Percentiles rank a stretch among this genome's conserved stretches.
Evolutionary conservation across 305 asterid species (phyloP).

Genomic region (Fraxinus greggii): DNA sequence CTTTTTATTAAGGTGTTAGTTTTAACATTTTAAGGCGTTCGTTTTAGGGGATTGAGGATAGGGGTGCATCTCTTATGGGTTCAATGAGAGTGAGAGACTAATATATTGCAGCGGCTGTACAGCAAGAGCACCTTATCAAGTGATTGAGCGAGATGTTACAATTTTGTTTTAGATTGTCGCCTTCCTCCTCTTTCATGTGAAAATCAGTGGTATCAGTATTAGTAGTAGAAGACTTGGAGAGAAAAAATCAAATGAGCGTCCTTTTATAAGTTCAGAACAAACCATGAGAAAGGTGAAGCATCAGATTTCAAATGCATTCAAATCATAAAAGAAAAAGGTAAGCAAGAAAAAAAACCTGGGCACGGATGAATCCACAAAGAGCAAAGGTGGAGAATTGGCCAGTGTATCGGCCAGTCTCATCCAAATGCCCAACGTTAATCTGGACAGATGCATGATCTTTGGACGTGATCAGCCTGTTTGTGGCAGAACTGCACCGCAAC

Average conservation of each 20-base stretch:
- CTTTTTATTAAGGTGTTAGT: too few species aligned
- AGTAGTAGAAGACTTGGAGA: not conserved
- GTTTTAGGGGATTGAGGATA: not conserved
- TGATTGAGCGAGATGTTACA: not conserved
- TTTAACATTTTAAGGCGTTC: not conserved
- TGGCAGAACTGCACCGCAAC: not conserved
- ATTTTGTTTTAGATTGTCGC: not conserved
- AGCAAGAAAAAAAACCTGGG: not conserved
- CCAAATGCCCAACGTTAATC: not conserved
- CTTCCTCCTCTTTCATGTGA: not conserved
- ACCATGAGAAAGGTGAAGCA: not conserved
- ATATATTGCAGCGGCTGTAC: not conserved
- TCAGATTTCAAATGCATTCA: not conserved
- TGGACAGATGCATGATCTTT: conserved; percentile 2
- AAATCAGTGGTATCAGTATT: not conserved
- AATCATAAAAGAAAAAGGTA: not conserved
- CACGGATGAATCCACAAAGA: not conserved
- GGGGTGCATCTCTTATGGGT: not conserved
- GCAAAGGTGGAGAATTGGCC: conserved; percentile 2
- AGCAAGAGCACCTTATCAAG: not conserved
- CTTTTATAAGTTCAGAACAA: not conserved
- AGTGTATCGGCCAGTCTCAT: not conserved
- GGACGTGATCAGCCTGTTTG: conserved; percentile 3
- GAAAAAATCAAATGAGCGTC: not conserved
- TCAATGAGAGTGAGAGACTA: not conserved